Evolutionary conservation across 1,284 basidiomycete species (phyloP).

Genomic region (Cutaneotrichosporon mucoides): DNA sequence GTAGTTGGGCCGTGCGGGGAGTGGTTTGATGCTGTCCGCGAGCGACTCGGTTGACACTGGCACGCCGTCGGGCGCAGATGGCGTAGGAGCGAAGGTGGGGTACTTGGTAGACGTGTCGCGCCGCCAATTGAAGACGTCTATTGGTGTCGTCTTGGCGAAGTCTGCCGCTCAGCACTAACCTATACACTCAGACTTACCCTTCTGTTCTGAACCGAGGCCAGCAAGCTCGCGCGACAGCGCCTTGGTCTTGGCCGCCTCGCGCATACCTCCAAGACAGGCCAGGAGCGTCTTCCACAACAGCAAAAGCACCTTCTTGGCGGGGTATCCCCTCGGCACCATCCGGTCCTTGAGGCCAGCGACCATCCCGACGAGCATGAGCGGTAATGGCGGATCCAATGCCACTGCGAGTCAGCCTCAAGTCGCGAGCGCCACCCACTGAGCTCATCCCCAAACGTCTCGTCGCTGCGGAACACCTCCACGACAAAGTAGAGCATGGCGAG

Average conservation of each 20-base stretch:
- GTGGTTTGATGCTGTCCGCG: slow-evolving; percentile 85
- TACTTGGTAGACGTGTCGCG: slow-evolving; percentile 89
- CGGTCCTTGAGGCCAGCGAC: slow-evolving; percentile 88
- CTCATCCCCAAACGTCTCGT: slow-evolving; percentile 90
- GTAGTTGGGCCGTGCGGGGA: slow-evolving; percentile 87
- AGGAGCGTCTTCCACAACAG: slow-evolving; percentile 94
- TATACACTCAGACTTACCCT: slow-evolving; percentile 49
- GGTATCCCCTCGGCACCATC: slow-evolving; percentile 82
- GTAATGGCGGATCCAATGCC: slow-evolving; percentile 90
- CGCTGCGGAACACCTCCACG: slow-evolving; percentile 83
- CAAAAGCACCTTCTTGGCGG: slow-evolving; percentile 79
- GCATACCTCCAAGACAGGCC: slow-evolving; percentile 85
- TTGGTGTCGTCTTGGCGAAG: slow-evolving; percentile 74
- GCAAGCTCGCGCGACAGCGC: slow-evolving; percentile 77
- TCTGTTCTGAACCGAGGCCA: slow-evolving; percentile 61
- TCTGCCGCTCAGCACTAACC: slow-evolving; percentile 31
- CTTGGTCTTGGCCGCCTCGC: slow-evolving; percentile 80
- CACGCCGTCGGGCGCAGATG: slow-evolving; percentile 46
- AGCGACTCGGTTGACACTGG: slow-evolving; percentile 57
- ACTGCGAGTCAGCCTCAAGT: slow-evolving; percentile 54
- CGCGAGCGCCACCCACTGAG: slow-evolving; percentile 63
- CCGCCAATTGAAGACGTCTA: slow-evolving; percentile 81
- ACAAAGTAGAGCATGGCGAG: slow-evolving; percentile 90
- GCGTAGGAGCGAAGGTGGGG: slow-evolving; percentile 74
- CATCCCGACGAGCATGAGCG: slow-evolving; percentile 84